Conservation (phyloP, 305 asterid species). For the Rubia tinctorum region DNA sequence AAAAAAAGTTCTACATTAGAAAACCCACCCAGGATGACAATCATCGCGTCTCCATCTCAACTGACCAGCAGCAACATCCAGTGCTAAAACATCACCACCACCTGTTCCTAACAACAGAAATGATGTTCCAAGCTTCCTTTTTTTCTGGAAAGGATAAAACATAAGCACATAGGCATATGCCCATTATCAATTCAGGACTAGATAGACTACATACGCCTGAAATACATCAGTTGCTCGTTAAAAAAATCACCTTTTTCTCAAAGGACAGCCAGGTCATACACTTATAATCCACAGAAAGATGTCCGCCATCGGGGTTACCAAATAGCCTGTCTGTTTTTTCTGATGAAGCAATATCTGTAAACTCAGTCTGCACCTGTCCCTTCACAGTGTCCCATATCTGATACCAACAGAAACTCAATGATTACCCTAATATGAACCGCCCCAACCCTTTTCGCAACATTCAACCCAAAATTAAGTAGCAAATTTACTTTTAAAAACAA, state of each 20-base stretch:
- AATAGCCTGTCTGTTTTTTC: constrained; percentile 40
- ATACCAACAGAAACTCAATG: constrained; percentile 11
- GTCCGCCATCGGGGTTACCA: constrained; percentile 56
- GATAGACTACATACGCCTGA: background rate
- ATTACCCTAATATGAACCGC: background rate
- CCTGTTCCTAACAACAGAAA: constrained; percentile 86
- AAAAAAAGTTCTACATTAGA: background rate
- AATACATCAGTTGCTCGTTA: constrained; percentile 3
- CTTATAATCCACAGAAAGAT: constrained; percentile 89
- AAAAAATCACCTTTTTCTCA: constrained; percentile 56
- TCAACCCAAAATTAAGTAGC: background rate
- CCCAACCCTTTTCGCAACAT: background rate
- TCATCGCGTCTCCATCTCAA: constrained; percentile 80
- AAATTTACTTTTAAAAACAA: too few species aligned
- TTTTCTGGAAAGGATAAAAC: constrained; percentile 40
- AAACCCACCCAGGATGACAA: constrained; percentile 88
- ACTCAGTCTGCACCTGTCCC: constrained; percentile 83
- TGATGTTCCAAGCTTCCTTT: constrained; percentile 82
- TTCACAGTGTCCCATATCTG: constrained; percentile 94
- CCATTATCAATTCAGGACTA: background rate
- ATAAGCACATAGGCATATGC: constrained; percentile 1
- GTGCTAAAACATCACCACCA: constrained; percentile 83
- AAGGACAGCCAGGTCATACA: constrained; percentile 88
- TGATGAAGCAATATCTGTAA: constrained; percentile 59
- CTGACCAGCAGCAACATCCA: constrained; percentile 85